phyloP scores from a whole-genome alignment of 768 basidiomycete genomes.

The Kwoniella sp. region DNA sequence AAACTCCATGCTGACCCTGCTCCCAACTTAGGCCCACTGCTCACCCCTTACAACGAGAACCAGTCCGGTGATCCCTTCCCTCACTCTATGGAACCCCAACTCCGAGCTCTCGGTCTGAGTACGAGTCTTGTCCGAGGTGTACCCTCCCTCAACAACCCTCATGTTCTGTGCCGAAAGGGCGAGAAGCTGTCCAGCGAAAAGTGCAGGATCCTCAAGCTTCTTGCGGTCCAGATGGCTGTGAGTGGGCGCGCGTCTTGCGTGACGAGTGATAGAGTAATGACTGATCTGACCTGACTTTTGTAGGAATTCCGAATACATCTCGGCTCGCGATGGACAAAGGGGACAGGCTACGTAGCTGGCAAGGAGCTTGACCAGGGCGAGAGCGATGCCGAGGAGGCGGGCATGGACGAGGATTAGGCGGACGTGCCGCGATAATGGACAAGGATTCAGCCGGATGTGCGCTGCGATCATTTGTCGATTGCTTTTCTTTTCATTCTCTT shows the following conservation, averaged over 20 bases:
- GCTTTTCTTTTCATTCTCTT: background rate
- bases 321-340: constrained; percentile 52
- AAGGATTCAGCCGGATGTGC: too few species aligned
- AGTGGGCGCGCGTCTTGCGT: constrained; percentile 22
- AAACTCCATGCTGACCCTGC: background rate
- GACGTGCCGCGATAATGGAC: too few species aligned
- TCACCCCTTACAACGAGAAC: constrained; percentile 65
- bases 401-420: constrained; percentile 38
- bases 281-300: background rate
- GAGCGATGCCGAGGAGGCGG: constrained; percentile 19
- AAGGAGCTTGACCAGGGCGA: constrained; percentile 30
- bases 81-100: constrained; percentile 94
- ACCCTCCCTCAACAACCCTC: constrained; percentile 76
- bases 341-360: constrained; percentile 47
- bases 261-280: background rate
- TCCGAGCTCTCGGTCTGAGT: constrained; percentile 84
- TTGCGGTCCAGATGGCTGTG: constrained; percentile 81
- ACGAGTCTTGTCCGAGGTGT: constrained; percentile 85
- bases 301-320: constrained; percentile 54
- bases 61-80: constrained; percentile 77
- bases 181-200: constrained; percentile 79
- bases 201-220: constrained; percentile 86
- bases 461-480: background rate
- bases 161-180: constrained; percentile 80
- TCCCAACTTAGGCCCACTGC: constrained; percentile 67